A percentile compares a stretch with the other conserved stretches of the same genome.
These are phyloP conservation scores for Fusarium palustre DNA, from an alignment of 2,329 filamentous ascomycete genomes.

Conservation along the genomic window DNA sequence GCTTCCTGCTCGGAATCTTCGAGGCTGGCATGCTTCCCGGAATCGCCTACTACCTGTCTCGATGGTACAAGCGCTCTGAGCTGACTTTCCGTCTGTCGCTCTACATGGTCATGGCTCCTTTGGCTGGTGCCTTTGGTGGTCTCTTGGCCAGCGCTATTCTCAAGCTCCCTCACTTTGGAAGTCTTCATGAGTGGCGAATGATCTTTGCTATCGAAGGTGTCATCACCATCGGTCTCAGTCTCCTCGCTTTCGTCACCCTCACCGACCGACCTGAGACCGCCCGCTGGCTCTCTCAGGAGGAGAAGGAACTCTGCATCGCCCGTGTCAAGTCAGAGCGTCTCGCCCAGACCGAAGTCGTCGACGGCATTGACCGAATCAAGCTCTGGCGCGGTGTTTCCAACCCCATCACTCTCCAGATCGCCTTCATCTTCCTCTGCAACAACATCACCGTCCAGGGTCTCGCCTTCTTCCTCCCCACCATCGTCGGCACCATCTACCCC, in stretches of 20 bases:
- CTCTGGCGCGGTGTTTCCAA: conserved; percentile 68
- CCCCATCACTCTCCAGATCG: conserved; percentile 66
- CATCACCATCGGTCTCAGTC: conserved; percentile 63
- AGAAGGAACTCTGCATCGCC: conserved; percentile 72
- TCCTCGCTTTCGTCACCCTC: conserved; percentile 71
- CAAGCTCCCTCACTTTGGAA: conserved; percentile 66
- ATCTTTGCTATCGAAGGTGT: conserved; percentile 78
- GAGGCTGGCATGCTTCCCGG: conserved; percentile 75
- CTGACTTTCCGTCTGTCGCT: conserved; percentile 71
- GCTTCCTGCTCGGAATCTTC: conserved; percentile 71
- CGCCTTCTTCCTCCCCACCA: conserved; percentile 74
- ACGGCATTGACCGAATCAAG: conserved; percentile 69
- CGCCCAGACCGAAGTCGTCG: conserved; percentile 69
- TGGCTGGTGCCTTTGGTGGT: conserved; percentile 76
- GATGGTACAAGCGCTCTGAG: conserved; percentile 73
- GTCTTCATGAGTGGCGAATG: conserved; percentile 72
- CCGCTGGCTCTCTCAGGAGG: conserved; percentile 70
- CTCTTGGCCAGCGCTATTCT: conserved; percentile 72
- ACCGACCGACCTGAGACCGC: conserved; percentile 76
- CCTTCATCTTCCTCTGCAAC: conserved; percentile 71
- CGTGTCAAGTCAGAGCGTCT: conserved; percentile 71
- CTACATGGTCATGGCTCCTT: conserved; percentile 74
- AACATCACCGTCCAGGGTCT: conserved; percentile 76
- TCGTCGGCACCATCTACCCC: conserved; percentile 73
- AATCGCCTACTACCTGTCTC: conserved; percentile 72